phyloP scores from a whole-genome alignment of 2,329 filamentous ascomycete genomes.

The Chaetomium strumarium region DNA sequence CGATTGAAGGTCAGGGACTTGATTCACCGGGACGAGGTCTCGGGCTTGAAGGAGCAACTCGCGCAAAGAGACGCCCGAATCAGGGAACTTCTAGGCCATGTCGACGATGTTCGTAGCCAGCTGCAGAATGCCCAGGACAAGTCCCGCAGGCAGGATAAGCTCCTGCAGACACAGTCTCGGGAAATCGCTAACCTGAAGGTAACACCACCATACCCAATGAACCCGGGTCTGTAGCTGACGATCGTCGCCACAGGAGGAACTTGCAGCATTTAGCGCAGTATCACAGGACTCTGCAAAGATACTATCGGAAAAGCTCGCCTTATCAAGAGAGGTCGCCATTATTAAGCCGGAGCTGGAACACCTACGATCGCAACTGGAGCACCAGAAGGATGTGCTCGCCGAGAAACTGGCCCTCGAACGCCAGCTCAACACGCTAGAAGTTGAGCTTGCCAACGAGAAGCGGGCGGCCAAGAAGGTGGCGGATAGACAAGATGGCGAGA shows the following conservation, averaged over 20 bases:
- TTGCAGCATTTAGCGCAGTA: constrained; percentile 60
- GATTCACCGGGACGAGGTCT: constrained; percentile 69
- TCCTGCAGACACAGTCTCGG: constrained; percentile 43
- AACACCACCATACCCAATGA: neutral
- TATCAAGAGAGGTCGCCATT: constrained; percentile 46
- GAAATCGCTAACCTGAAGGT: constrained; percentile 47
- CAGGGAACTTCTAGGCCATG: constrained; percentile 38
- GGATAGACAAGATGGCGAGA: constrained; percentile 34
- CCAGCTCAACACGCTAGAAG: constrained; percentile 69
- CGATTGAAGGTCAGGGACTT: constrained; percentile 63
- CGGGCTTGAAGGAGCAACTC: constrained; percentile 59
- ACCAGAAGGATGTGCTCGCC: constrained; percentile 62
- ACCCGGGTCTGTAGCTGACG: constrained; percentile 18
- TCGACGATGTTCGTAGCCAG: constrained; percentile 36
- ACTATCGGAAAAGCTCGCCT: constrained; percentile 52
- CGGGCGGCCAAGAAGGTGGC: constrained; percentile 56
- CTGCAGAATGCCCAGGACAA: constrained; percentile 40
- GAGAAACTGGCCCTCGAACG: constrained; percentile 78
- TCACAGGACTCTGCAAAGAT: constrained; percentile 65
- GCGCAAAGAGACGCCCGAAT: constrained; percentile 54
- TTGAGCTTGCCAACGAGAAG: constrained; percentile 78
- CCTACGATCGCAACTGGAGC: constrained; percentile 46
- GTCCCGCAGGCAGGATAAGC: constrained; percentile 40
- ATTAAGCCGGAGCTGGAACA: constrained; percentile 53
- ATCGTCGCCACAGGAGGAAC: constrained; percentile 52